phyloP scores from a whole-genome alignment of 805 yeast genomes.

The Teunomyces stri region DNA sequence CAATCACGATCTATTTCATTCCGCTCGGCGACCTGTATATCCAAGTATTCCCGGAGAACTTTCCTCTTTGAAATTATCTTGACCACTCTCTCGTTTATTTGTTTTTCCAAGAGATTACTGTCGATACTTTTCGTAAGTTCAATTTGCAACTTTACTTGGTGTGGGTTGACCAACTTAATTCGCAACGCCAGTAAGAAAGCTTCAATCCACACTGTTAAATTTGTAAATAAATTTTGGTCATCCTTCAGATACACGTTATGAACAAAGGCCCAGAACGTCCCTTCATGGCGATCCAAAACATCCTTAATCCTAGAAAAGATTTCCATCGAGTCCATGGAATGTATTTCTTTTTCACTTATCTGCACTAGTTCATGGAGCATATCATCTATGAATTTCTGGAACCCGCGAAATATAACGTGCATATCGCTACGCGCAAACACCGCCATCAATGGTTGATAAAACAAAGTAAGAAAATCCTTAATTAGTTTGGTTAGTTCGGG shows the following conservation, averaged over 20 bases:
- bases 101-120: conserved; percentile 29
- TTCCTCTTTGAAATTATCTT: conserved; percentile 37
- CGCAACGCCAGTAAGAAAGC: conserved; percentile 61
- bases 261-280: conserved; percentile 68
- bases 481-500: conserved; percentile 75
- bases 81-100: conserved; percentile 39
- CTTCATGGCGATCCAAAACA: conserved; percentile 70
- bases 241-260: conserved; percentile 84
- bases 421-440: conserved; percentile 37
- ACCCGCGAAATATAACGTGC: conserved; percentile 37
- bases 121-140: conserved; percentile 24
- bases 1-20: conserved; percentile 35
- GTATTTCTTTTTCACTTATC: conserved; percentile 55
- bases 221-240: conserved; percentile 64
- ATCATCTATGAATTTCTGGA: conserved; percentile 38
- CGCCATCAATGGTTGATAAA: conserved; percentile 41
- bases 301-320: conserved; percentile 65
- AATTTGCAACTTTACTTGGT: conserved; percentile 46
- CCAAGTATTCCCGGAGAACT: conserved; percentile 35
- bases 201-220: conserved; percentile 72
- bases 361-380: conserved; percentile 67
- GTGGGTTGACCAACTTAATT: conserved; percentile 49
- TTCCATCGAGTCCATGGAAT: conserved; percentile 48
- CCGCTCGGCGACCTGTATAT: conserved; percentile 19
- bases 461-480: conserved; percentile 59